Evolutionary conservation across 2,329 filamentous ascomycete genomes (phyloP), one percentile per base, ranked within the genome.

Genomic region (Rachicladosporium sp.): DNA sequence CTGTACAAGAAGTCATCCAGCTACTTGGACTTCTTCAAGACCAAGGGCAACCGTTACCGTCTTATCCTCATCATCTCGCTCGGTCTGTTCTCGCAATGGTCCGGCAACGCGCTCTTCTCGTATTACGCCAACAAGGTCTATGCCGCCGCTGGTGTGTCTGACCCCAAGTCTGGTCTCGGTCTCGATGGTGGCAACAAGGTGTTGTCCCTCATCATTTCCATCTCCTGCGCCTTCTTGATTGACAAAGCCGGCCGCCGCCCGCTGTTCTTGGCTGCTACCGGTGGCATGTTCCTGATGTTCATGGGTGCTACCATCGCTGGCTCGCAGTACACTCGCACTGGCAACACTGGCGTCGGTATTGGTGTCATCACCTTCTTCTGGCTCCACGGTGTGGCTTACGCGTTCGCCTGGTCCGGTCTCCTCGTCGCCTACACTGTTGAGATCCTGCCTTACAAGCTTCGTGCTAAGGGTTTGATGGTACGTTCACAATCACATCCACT

Each of bases 11-110:
- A 41, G 38, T 51, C 68, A 21, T 41, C 38, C 30, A 32, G 68
- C 44, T 82, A 78, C 55, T 45, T 71, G 10, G 75, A 80, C 52
- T 77, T 82, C 48, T 48, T 81, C 71, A 42, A 59, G 35, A 68
- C 65, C 4, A 61, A 61, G 21, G 71, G 67, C 31, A 75, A 74
- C 50, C 63, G 70, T 29, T 66, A 68, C 44, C 63, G 71, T 19
- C 57, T 72, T 21, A 49, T 70, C 33, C 69, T 76, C 38, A 58
- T 68, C 13, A 54, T 71, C 37, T 60, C 62, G 21, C 58, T 69
- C 7, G 70, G 69, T 38, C 58, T 73, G 43, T 74, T 74, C 57
- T 67, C 66, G 6, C 71, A 75, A 46, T 74, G 68, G 66, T 69
- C 64, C 39, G 71, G 70, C 29, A 73, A 72, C 45, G 64, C 61